phyloP scores from a whole-genome alignment of 805 yeast genomes.

The Ogataea chonburiensis region DNA sequence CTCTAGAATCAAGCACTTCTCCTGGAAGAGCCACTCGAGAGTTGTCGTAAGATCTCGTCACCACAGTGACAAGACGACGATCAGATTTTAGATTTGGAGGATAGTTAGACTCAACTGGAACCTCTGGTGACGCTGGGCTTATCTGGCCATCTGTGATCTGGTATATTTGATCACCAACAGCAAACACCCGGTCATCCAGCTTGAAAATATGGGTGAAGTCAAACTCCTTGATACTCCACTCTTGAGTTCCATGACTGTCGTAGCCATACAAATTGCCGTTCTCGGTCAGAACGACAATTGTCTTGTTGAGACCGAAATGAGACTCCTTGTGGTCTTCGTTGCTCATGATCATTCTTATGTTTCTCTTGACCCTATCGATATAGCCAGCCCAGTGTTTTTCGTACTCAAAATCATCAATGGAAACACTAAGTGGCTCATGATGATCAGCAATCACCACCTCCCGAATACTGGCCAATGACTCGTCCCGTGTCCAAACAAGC shows the following conservation, averaged over 20 bases:
- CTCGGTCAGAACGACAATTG: conserved; percentile 40
- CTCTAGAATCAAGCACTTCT: conserved; percentile 61
- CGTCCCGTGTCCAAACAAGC: conserved; percentile 44
- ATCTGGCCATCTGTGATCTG: conserved; percentile 1
- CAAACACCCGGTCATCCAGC: conserved; percentile 11
- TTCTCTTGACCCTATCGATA: conserved; percentile 32
- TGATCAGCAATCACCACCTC: conserved; percentile 36
- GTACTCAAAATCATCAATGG: conserved; percentile 29
- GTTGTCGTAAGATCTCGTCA: conserved; percentile 37
- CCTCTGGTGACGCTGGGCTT: conserved; percentile 10
- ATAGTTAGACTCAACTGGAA: conserved; percentile 4
- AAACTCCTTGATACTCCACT: conserved; percentile 38
- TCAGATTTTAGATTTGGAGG: conserved; percentile 3
- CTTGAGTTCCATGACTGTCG: conserved; percentile 28
- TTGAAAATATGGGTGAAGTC: conserved; percentile 8
- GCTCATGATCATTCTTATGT: conserved; percentile 20
- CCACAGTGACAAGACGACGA: neutral
- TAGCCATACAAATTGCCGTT: conserved; percentile 44
- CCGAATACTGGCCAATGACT: conserved; percentile 38
- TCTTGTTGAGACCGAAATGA: conserved; percentile 48
- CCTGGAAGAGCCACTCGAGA: conserved; percentile 61
- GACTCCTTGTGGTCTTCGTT: conserved; percentile 20
- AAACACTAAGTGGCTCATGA: conserved; percentile 20
- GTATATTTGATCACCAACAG: neutral
- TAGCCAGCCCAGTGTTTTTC: conserved; percentile 37